Evolutionary conservation across 805 yeast genomes (phyloP), one percentile per base, ranked within the genome.

Genomic region (Kregervanrija pseudodelftensis): DNA sequence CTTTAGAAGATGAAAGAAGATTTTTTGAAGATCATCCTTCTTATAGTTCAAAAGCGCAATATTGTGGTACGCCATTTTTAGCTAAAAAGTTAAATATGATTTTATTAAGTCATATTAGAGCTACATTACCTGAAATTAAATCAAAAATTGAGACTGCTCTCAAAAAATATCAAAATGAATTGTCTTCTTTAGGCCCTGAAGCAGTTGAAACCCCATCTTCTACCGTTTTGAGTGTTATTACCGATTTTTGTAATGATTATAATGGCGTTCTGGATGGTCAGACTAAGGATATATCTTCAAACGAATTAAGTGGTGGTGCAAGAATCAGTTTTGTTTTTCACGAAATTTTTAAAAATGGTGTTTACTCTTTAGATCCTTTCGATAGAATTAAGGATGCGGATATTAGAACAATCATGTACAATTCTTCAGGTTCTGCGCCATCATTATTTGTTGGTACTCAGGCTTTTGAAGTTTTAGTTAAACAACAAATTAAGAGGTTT

Each of bases 61-160:
- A 81, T 69, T 93, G 99, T 67, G 99, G 99, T 65, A 93, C 99
- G n/a, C 97, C 97, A 36, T 93, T 84, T 65, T 73, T 93, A 61
- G 96, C 98, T 42, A 85, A 88, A 63, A 87, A 89, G 66, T 77
- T 93, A 60, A 93, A 87, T 66, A 80, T 84, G 37, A 87, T 93
- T 55, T 75, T 93, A 56, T 74, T 88, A 67, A 88, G 82, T 61
- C 99, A 93, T 67, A 93, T 93, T 65, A 81, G 85, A 64, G 79
- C 82, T 44, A 84, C 89, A 8, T 69, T 85, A 60, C 99, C 99
- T 13, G 98, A 93, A 54, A 93, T 93, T 57, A 93, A 89, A 67
- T 76, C 85, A 65, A 82, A 91, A 65, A 85, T 90, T 57, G 95
- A 88, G 65, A 76, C 80, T 45, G 85, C 95, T 5, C 70, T 90